Evolutionary conservation across 768 basidiomycete genomes (phyloP).

Genomic region (Trametes meyenii): DNA sequence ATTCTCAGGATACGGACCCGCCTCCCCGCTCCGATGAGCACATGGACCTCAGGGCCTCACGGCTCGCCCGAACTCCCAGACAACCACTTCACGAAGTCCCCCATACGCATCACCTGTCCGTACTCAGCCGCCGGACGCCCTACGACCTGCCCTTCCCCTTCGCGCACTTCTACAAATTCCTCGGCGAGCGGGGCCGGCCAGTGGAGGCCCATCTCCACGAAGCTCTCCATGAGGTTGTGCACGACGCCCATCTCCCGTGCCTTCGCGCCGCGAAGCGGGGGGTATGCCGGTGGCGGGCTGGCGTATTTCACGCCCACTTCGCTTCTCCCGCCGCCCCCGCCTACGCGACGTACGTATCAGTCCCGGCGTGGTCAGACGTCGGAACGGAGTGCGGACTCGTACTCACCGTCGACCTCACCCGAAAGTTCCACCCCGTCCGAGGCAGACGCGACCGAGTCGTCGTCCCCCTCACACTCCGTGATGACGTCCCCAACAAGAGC

Average conservation of each 20-base stretch:
- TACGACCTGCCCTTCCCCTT: neutral
- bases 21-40: constrained; percentile 8
- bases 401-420: constrained; percentile 3
- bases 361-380: neutral
- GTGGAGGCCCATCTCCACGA: constrained; percentile 50
- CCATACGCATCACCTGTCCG: constrained; percentile 45
- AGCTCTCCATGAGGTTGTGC: constrained; percentile 62
- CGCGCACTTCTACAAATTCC: constrained; percentile 1
- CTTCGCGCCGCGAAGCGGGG: constrained; percentile 48
- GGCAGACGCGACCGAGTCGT: neutral
- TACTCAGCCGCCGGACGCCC: constrained; percentile 31
- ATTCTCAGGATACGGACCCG: constrained; percentile 14
- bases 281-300: constrained; percentile 52
- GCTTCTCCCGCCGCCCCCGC: neutral
- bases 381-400: neutral
- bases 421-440: neutral
- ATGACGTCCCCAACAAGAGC: neutral
- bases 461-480: neutral
- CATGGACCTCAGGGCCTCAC: constrained; percentile 11
- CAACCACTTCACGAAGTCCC: constrained; percentile 27
- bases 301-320: constrained; percentile 35
- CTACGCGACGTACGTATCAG: neutral
- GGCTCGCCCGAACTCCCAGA: constrained; percentile 3
- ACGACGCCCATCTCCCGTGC: constrained; percentile 42
- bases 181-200: constrained; percentile 1